These are phyloP conservation scores for Malassezia brasiliensis DNA, from an alignment of 1,284 basidiomycete genomes.

Conservation along the genomic window DNA sequence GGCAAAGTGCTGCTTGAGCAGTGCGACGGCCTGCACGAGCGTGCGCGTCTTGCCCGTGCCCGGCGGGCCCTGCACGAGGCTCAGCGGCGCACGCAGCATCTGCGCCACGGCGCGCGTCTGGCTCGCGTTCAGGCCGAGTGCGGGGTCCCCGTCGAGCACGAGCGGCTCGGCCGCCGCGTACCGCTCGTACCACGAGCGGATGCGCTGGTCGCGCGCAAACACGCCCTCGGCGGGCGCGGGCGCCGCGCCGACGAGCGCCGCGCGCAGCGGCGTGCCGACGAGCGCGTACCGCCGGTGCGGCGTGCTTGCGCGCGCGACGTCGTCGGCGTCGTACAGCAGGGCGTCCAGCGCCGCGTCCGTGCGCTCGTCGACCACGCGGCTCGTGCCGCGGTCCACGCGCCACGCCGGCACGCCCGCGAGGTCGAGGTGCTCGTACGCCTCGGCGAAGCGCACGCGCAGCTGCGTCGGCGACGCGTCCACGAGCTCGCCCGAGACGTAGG, in stretches of 20 bases:
- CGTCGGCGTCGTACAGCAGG: conserved; percentile 58
- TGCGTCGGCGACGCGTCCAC: conserved; percentile 25
- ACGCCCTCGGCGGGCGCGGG: conserved; percentile 52
- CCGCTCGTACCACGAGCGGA: conserved; percentile 49
- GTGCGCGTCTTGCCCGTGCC: conserved; percentile 94
- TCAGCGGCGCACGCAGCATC: conserved; percentile 70
- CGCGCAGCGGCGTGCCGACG: conserved; percentile 31
- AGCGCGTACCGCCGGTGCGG: conserved; percentile 26
- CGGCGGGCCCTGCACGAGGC: conserved; percentile 82
- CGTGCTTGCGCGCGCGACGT: conserved; percentile 24
- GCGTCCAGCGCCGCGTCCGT: conserved; percentile 61
- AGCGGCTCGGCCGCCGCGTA: conserved; percentile 54
- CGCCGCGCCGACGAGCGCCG: conserved; percentile 53
- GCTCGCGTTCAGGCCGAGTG: conserved; percentile 63
- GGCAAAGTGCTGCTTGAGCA: conserved; percentile 78
- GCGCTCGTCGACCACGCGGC: conserved; percentile 59
- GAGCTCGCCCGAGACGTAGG: conserved; percentile 25
- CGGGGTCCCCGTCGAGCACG: conserved; percentile 68
- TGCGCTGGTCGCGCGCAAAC: conserved; percentile 53
- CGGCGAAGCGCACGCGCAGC: conserved; percentile 34
- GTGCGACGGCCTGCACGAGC: conserved; percentile 69
- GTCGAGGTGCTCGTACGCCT: conserved; percentile 54
- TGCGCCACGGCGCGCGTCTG: conserved; percentile 73
- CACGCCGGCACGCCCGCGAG: conserved; percentile 57
- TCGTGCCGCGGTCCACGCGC: conserved; percentile 63